A percentile compares a stretch with the other conserved stretches of the same genome.
Evolutionary conservation across 352 stramenopile species (phyloP).

Genomic region (Plasmopara viticola): DNA sequence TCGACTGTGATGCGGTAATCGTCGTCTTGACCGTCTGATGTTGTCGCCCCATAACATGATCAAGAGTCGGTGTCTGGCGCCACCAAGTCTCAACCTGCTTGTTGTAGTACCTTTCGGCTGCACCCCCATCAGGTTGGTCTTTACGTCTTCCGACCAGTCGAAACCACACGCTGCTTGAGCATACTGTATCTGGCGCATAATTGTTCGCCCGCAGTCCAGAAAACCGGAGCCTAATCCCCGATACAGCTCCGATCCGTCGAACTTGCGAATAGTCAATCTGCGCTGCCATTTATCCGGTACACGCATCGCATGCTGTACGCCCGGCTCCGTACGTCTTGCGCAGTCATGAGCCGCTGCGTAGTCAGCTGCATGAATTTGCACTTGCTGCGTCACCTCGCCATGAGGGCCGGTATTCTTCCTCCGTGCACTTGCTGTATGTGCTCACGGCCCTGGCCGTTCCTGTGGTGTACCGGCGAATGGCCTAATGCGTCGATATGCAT

Average conservation of each 20-base stretch:
- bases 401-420: too few species aligned
- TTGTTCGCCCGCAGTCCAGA: not conserved
- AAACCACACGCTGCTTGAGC: too few species aligned
- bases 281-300: not conserved
- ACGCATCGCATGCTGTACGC: not conserved
- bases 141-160: too few species aligned
- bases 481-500: too few species aligned
- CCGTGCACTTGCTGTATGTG: too few species aligned
- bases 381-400: not conserved
- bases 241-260: not conserved
- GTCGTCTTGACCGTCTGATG: not conserved
- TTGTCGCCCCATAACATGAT: not conserved
- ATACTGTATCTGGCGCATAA: not conserved
- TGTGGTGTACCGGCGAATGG: too few species aligned
- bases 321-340: not conserved
- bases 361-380: not conserved
- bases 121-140: too few species aligned
- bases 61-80: not conserved
- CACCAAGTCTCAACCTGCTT: not conserved
- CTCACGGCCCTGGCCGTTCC: too few species aligned
- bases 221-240: not conserved
- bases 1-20: not conserved
- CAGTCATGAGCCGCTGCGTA: not conserved
- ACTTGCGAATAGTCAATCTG: not conserved
- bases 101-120: too few species aligned